These are phyloP conservation scores for Onygenales sp. DNA, from an alignment of 2,329 filamentous ascomycete genomes.

Conservation along the genomic window DNA sequence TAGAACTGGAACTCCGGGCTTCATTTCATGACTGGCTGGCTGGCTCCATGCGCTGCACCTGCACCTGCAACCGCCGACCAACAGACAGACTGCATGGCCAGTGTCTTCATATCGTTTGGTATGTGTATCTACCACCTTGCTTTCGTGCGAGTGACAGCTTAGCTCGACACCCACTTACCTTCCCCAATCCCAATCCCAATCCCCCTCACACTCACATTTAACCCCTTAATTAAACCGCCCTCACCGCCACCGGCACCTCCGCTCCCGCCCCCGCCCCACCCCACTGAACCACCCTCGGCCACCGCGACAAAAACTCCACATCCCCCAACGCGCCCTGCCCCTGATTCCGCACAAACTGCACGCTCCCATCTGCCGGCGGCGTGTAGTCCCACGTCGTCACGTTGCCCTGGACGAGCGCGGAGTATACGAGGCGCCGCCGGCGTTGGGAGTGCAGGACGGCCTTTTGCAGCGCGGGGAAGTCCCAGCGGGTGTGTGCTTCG, in stretches of 20 bases:
- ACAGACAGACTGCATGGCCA: no score
- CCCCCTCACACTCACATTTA: not conserved
- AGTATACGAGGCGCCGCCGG: slow-evolving; percentile 68
- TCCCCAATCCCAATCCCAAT: not conserved
- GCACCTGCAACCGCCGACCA: no score
- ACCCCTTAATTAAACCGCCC: no score
- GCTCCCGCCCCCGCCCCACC: slow-evolving; percentile 5
- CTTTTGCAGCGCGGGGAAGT: slow-evolving; percentile 66
- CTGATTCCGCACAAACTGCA: slow-evolving; percentile 64
- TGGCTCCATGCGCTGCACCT: no score
- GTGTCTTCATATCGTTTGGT: no score
- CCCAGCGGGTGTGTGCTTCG: slow-evolving; percentile 69
- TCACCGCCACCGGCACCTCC: slow-evolving; percentile 1
- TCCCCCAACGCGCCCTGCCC: slow-evolving; percentile 33
- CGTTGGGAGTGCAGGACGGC: slow-evolving; percentile 71
- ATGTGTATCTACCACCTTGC: no score
- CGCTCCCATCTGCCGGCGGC: slow-evolving; percentile 43
- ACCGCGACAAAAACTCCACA: slow-evolving; percentile 32
- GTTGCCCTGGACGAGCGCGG: slow-evolving; percentile 63
- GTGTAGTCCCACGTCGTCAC: slow-evolving; percentile 83
- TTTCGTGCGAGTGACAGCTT: not conserved
- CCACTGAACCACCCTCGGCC: slow-evolving; percentile 23
- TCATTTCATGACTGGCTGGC: no score
- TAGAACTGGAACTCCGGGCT: no score
- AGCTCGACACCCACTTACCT: not conserved